Evolutionary conservation across 1,139 yeast genomes (phyloP), one percentile per base, ranked within the genome.

Genomic region (Torulaspora globosa): DNA sequence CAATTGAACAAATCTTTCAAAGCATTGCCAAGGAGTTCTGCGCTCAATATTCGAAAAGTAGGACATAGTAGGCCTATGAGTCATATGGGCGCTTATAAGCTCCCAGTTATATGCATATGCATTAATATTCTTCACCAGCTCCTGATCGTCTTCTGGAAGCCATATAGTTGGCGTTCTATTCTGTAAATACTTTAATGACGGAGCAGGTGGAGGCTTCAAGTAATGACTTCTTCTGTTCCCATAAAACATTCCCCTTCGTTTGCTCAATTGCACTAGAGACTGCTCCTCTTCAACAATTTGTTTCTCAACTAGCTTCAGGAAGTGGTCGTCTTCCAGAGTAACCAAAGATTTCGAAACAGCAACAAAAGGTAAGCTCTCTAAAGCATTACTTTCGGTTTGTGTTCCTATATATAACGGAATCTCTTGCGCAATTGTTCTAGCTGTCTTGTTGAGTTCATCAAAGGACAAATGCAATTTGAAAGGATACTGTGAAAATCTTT

Each of bases 1-100:
- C 52, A 94, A 73, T 67, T 92, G 98, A 51, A 89, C 84, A 72
- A 94, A 92, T 53, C 98, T 73, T 66, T 92, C 98, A 70, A 92
- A 92, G 63, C 97, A 92, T 63, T 90, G 97, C 98, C 98, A 92
- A 0, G 98, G 95, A 0, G 97, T 92, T 60, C 98, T 76, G 57
- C 97, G 76, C 65, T 92, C 97, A 48, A 89, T 87, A 55, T 86
- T 89, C 0, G 97, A 85, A 35, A 82, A 79, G 63, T 87, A 87
- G 12, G 83, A 79, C 60, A 74, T 73, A 0, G 86, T 78, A 1
- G 89, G 79, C 44, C 74, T 73, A 2, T 80, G 75, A 1, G 84
- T 72, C 75, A 92, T 71, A 62, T 84, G 87, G 16, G 90, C 86
- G 1, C 97, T 80, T 12, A 92, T 87, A 41, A 90, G 76, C 50